These are phyloP conservation scores for Aspergillus candidus DNA, from an alignment of 2,329 filamentous ascomycete species.

Conservation along the genomic window DNA sequence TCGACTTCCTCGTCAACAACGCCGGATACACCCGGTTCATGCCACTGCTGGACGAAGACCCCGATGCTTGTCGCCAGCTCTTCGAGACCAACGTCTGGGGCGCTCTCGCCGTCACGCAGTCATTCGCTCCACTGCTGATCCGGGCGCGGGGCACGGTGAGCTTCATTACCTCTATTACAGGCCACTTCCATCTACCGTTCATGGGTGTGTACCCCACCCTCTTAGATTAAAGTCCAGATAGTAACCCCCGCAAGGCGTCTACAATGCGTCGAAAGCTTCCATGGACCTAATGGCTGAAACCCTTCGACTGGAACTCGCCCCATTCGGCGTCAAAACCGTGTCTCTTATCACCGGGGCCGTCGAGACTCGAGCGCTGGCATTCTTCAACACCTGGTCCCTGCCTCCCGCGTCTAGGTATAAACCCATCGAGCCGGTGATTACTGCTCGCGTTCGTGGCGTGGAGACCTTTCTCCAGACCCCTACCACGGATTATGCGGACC, in stretches of 20 bases:
- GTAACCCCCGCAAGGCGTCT: slow-evolving; percentile 7
- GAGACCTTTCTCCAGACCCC: slow-evolving; percentile 8
- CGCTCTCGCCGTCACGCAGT: slow-evolving; percentile 10
- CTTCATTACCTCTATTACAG: slow-evolving; percentile 18
- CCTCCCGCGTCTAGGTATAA: slow-evolving; percentile 16
- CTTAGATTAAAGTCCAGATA: neutral
- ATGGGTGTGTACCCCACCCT: slow-evolving; percentile 16
- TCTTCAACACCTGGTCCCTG: slow-evolving; percentile 14
- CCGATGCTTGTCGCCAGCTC: slow-evolving; percentile 24
- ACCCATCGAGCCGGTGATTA: slow-evolving; percentile 12
- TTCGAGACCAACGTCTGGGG: slow-evolving; percentile 17
- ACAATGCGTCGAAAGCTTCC: slow-evolving; percentile 18
- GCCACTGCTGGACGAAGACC: slow-evolving; percentile 34
- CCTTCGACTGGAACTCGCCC: slow-evolving; percentile 19
- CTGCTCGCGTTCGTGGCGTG: slow-evolving; percentile 5
- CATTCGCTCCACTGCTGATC: slow-evolving; percentile 24
- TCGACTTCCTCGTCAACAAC: slow-evolving; percentile 40
- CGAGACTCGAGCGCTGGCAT: slow-evolving; percentile 10
- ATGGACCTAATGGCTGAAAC: slow-evolving; percentile 18
- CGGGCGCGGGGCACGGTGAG: slow-evolving; percentile 15
- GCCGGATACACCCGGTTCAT: slow-evolving; percentile 30
- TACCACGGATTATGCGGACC: slow-evolving; percentile 5
- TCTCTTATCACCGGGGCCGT: slow-evolving; percentile 17
- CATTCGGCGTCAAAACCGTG: slow-evolving; percentile 15
- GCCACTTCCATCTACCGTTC: slow-evolving; percentile 22